Evolutionary conservation across 2,329 filamentous ascomycete species (phyloP).

Genomic region (Byssochlamys sp.): DNA sequence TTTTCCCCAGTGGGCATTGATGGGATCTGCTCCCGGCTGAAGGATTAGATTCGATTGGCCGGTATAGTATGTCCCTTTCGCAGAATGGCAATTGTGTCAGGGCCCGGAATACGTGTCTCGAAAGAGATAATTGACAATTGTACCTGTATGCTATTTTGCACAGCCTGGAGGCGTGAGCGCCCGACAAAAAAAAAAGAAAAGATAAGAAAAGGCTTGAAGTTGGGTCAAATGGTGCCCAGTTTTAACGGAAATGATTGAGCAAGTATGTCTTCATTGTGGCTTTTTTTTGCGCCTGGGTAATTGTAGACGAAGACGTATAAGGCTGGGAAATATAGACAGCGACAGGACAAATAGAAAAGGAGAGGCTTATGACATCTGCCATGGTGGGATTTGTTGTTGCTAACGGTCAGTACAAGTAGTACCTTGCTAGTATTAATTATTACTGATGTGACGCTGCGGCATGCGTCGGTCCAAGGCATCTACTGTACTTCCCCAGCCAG

Average conservation of each 20-base stretch:
- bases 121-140: neutral
- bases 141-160: neutral
- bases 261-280: neutral
- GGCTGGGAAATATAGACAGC: neutral
- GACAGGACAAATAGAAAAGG: neutral
- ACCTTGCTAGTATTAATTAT: neutral
- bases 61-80: neutral
- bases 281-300: neutral
- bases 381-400: neutral
- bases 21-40: neutral
- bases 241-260: neutral
- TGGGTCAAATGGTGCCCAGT: neutral
- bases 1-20: neutral
- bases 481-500: neutral
- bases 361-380: neutral
- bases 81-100: neutral
- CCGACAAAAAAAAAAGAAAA: neutral
- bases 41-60: neutral
- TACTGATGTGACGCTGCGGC: neutral
- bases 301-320: neutral
- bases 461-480: neutral
- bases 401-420: neutral
- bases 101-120: neutral
- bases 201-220: neutral
- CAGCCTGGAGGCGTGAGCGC: neutral